phyloP scores from a whole-genome alignment of 108 stramenopile species.

The Nitzschia putrida region DNA sequence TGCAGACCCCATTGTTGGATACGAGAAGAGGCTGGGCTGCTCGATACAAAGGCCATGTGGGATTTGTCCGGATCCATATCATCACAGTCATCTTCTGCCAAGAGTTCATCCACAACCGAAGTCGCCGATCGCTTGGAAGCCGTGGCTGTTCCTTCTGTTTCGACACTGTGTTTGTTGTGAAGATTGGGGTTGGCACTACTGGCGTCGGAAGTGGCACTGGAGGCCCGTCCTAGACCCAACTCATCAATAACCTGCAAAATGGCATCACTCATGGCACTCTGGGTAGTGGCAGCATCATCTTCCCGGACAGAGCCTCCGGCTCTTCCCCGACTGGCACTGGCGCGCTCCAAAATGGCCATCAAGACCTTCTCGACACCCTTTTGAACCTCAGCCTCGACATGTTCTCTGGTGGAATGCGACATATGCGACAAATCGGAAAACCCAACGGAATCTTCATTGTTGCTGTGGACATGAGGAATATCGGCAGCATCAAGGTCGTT shows the following conservation, averaged over 20 bases:
- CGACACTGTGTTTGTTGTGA: not conserved
- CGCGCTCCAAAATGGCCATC: constrained; percentile 54
- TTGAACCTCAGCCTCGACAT: constrained; percentile 48
- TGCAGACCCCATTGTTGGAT: not conserved
- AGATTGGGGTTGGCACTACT: not conserved
- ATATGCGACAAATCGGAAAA: constrained; percentile 37
- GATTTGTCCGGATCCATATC: not conserved
- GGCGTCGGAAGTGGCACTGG: not conserved
- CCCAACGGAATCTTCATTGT: constrained; percentile 25
- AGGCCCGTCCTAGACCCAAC: constrained; percentile 13
- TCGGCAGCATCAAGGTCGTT: not conserved
- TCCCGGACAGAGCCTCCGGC: not conserved
- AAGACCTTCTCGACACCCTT: constrained; percentile 54
- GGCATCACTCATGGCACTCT: constrained; percentile 18
- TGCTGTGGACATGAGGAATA: constrained; percentile 5
- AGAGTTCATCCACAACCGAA: constrained; percentile 40
- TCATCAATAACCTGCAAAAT: constrained; percentile 40
- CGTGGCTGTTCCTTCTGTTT: constrained; percentile 5
- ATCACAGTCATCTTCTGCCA: constrained; percentile 37
- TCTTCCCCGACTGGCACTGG: constrained; percentile 24
- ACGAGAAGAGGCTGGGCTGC: not conserved
- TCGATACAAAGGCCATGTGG: not conserved
- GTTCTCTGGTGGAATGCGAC: constrained; percentile 29
- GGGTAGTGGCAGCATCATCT: not conserved
- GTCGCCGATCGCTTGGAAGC: constrained; percentile 17